Percentiles rank a stretch among this genome's conserved stretches.
These are phyloP conservation scores for Cladophialophora immunda DNA, from an alignment of 2,329 filamentous ascomycete genomes.

Conservation along the genomic window DNA sequence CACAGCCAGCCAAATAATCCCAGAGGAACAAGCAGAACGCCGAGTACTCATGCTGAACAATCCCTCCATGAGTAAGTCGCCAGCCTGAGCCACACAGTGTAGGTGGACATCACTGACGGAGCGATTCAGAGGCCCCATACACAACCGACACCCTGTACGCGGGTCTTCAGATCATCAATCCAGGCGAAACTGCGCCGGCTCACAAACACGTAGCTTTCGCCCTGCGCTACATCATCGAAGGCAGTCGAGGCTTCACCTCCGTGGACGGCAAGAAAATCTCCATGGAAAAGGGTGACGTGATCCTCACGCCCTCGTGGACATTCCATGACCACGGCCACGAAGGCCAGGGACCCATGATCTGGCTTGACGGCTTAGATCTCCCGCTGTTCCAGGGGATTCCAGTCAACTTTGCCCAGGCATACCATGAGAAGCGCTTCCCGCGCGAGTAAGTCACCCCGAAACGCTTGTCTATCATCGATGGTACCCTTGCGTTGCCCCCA, in stretches of 20 bases:
- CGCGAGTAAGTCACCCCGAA: constrained; percentile 41
- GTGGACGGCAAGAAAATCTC: constrained; percentile 63
- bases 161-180: constrained; percentile 65
- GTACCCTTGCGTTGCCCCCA: too few species aligned
- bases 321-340: constrained; percentile 70
- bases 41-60: too few species aligned
- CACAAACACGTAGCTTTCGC: constrained; percentile 66
- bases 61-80: too few species aligned
- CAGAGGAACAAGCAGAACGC: too few species aligned
- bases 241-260: constrained; percentile 64
- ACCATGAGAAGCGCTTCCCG: constrained; percentile 45
- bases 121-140: constrained; percentile 59
- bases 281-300: constrained; percentile 63
- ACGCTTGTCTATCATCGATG: too few species aligned
- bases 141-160: constrained; percentile 67
- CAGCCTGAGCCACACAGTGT: too few species aligned
- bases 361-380: constrained; percentile 65
- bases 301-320: constrained; percentile 66
- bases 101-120: too few species aligned
- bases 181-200: constrained; percentile 63
- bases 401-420: constrained; percentile 63
- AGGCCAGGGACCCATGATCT: constrained; percentile 62
- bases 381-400: constrained; percentile 51
- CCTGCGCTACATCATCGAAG: constrained; percentile 67
- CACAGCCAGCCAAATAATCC: too few species aligned